phyloP scores from a whole-genome alignment of 441 rosid genomes.

The Pelargonium cotyledonis region DNA sequence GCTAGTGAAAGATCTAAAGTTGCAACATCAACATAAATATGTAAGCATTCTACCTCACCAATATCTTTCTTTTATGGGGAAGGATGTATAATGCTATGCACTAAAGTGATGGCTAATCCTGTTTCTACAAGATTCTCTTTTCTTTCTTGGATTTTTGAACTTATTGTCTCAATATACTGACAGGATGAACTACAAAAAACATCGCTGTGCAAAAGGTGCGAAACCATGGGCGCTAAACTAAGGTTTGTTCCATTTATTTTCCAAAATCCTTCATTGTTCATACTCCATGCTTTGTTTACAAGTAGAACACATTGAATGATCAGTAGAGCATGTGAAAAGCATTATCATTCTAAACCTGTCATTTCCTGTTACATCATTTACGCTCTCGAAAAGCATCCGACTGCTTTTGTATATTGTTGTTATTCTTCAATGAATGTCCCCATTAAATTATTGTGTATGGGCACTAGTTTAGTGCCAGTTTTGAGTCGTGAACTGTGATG shows the following conservation, averaged over 20 bases:
- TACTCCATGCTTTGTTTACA: not conserved
- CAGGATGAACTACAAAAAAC: constrained; percentile 90
- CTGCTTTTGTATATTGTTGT: too few relatives aligned
- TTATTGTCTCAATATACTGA: constrained; percentile 11
- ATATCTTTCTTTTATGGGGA: not conserved
- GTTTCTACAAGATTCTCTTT: constrained; percentile 2
- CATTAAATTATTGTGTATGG: too few relatives aligned
- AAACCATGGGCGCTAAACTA: constrained; percentile 88
- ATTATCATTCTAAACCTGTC: too few relatives aligned
- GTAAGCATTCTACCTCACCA: constrained; percentile 34
- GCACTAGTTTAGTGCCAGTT: not conserved
- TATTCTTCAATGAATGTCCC: too few relatives aligned
- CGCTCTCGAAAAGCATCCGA: too few relatives aligned
- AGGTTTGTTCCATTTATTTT: constrained; percentile 43
- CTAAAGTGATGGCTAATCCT: not conserved
- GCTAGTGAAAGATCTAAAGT: constrained; percentile 90
- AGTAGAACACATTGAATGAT: too few relatives aligned
- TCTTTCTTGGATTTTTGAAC: constrained; percentile 8
- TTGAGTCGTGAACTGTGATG: not conserved
- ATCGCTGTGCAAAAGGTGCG: constrained; percentile 91
- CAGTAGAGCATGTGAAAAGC: too few relatives aligned
- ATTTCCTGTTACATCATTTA: too few relatives aligned
- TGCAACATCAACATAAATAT: constrained; percentile 88
- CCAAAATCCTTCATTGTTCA: not conserved
- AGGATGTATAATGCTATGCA: not conserved